Evolutionary conservation across 23 red algal genomes (phyloP), one percentile per base, ranked within the genome.

Genomic region (Gracilariopsis chorda): DNA sequence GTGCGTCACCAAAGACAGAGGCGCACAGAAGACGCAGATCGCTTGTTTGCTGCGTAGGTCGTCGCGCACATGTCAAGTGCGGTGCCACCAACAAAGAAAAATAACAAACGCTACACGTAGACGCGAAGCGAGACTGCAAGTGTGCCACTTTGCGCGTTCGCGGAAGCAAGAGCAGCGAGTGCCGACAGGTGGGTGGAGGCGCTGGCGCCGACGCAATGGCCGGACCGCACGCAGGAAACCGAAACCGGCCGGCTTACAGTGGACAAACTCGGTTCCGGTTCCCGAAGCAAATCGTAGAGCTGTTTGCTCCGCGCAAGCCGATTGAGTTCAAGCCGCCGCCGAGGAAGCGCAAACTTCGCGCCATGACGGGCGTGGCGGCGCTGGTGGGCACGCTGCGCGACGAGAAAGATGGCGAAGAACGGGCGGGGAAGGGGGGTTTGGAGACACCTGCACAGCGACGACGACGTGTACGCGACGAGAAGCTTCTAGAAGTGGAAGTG

Each of bases 291-390:
- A 87, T 98, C 52, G 90, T 90, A 20, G 65, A 94, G 36, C 57
- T 93, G 7, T 98, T 98, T 78, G 72, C 78, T 17, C 67, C 95
- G 4, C 90, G 95, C 32, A 77, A 84, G 42, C 86, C 90, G 1
- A 58, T 94, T 67, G 83, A 92, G 47, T 94, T 90, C 84, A 75
- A 83, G n/a, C 91, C 95, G 51, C 95, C 95, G 5, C 82, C 90
- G 27, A 75, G 87, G 8, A 76, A 74, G 59, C 60, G 64, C 4
- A 61, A 73, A 65, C 45, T 96, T 0, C 67, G 88, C 4, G 82
- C 79, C 23, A 80, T 96, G 21, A 68, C 53, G 34, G 94, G 94
- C 27, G 32, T 96, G 2, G 80, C 82, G 7, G 64, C 80, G 14
- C 79, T 93, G 42, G 71, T 96, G 7, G 29, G 56, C 39, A 44